Percentiles rank a stretch among this genome's conserved stretches.
phyloP scores from a whole-genome alignment of 371 early-diverging fungal species.

The Mortierella sp. region DNA sequence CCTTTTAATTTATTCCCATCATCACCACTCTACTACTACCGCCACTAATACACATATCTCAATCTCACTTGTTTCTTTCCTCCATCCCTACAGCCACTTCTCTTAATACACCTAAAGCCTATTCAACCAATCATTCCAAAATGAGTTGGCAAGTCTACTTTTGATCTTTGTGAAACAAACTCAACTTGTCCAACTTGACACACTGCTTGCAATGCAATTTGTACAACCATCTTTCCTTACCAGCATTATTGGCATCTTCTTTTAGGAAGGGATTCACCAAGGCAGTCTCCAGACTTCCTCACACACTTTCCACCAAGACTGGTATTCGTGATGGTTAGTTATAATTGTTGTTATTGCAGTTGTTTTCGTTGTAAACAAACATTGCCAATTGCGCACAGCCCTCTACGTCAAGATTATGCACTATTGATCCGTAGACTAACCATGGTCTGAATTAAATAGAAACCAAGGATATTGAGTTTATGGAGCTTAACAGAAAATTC shows the following conservation, averaged over 20 bases:
- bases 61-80: neutral
- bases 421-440: too few relatives aligned
- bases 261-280: constrained; percentile 51
- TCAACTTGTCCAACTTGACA: too few relatives aligned
- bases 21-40: too few relatives aligned
- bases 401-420: neutral
- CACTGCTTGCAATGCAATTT: too few relatives aligned
- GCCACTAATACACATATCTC: neutral
- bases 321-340: constrained; percentile 50
- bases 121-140: neutral
- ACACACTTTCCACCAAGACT: constrained; percentile 51
- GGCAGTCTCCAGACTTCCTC: constrained; percentile 52
- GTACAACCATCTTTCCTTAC: neutral
- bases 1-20: too few relatives aligned
- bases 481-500: constrained; percentile 71
- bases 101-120: neutral
- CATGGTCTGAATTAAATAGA: too few relatives aligned
- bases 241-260: neutral
- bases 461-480: constrained; percentile 79
- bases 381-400: neutral
- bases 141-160: constrained; percentile 26
- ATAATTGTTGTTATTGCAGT: neutral
- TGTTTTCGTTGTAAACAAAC: neutral
- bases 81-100: neutral
- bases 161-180: neutral